Base-by-base conservation (phyloP, 768 basidiomycete species). In the Leccinum broughii region DNA sequence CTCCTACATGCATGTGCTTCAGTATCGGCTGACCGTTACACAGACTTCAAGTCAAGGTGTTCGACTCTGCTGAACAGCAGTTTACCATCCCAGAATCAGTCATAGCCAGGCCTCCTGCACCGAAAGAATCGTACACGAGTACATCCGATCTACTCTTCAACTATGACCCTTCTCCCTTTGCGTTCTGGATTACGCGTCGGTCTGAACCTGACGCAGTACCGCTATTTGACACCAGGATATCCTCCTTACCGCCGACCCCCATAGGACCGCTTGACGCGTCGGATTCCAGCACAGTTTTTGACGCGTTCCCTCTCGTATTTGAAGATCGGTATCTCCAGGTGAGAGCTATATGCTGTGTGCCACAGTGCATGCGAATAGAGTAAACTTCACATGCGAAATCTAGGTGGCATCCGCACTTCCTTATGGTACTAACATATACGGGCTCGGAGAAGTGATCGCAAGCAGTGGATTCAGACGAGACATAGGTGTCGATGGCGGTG, bases 311-410 rank as follows among this genome's bases (percentile, higher is more conserved):
- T 1, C 77, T 92, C 2, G 80, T 92, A 20, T 91, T 92, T 66
- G 89, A 92, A 65, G 84, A 92, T 60, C 87, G 86, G 65, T 92
- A 91, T 68, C 77, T 92, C 14, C 88, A 91, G 79, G 83, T 85
- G 55, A 35, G 49, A 26, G 32, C 17, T 26, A 20, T 14, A 2
- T 34, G 20, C 9, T 14, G 26, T 41, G 35, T 37, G 13, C 34
- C 34, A 35, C 26, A 26, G 26, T 26, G 26, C 26, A n/a, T 50
- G 17, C 4, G 35, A 3, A 48, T 14, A 22, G 26, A 54, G 46
- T 51, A 24, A 17, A 28, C 41, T 1, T 32, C 2, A 46, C 30
- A 26, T 14, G 20, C 24, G 3, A 55, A 1, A 34, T 1, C 1
- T 58, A 85, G 85, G 65, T 92, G 26, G 77, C 88, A 1, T 88